Evolutionary conservation across 306 rosid genomes (phyloP).

Genomic region (Spatholobus suberectus): DNA sequence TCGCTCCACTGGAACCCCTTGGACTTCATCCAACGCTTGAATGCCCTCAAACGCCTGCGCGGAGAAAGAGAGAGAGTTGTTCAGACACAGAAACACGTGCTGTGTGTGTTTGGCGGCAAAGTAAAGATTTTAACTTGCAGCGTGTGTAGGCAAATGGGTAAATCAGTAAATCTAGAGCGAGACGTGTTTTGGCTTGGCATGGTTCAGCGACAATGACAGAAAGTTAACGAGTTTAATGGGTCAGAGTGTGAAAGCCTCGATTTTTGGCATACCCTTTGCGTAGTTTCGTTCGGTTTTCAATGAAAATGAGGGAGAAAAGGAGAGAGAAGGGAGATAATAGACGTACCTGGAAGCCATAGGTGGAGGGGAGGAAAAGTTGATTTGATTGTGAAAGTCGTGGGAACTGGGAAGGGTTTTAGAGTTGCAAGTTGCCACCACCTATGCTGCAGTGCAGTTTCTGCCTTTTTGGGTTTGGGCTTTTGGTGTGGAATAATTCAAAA

Average conservation of each 20-base stretch:
- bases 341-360: constrained; percentile 56
- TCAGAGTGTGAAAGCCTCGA: neutral
- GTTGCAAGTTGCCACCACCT: neutral
- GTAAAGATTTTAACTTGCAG: neutral
- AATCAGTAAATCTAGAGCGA: neutral
- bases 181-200: too few relatives aligned
- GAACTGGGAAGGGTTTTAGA: neutral
- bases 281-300: neutral
- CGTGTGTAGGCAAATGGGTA: neutral
- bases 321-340: neutral
- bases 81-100: neutral
- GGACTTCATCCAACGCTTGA: constrained; percentile 90
- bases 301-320: neutral
- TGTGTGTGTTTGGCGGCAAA: neutral
- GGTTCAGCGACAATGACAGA: neutral
- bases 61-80: neutral
- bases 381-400: too few relatives aligned
- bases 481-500: neutral
- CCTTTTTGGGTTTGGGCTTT: neutral
- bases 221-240: constrained; percentile 10
- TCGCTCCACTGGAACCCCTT: constrained; percentile 69
- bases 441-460: neutral
- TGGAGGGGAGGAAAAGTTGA: neutral
- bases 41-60: constrained; percentile 75
- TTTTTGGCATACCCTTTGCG: neutral